Evolutionary conservation across 2,329 filamentous ascomycete genomes (phyloP), one percentile per base, ranked within the genome.

Genomic region (Magnaporthiopsis incrustans): DNA sequence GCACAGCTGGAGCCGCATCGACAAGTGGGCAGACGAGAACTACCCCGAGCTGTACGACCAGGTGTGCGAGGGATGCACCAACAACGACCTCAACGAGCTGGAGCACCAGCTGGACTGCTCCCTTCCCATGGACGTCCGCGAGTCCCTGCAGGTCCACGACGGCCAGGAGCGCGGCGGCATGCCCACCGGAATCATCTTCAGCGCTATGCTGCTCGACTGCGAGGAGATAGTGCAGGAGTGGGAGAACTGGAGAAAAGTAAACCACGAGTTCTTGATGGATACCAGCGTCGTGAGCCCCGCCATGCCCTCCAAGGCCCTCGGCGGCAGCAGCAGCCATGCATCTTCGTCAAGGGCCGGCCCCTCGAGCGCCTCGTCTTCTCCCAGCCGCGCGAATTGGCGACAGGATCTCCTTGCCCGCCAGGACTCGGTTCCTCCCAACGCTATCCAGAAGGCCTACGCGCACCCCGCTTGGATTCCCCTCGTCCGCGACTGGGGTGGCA

Each of bases 191-290:
- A 89, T 98, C 69, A 86, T 99, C 66, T 98, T 99, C 71, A 86
- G 93, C 66, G 89, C 87, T 74, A 99, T 99, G 95, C 79, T 99
- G 67, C 85, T 99, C 65, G 95, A 99, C 76, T 98, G 95, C 73
- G 95, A 99, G 76, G 95, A 99, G 74, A 97, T 99, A 70, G 89
- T 97, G 27, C 92, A 97, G 75, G 95, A 99, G 75, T 98, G 94
- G 91, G 89, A 91, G 71, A 96, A 97, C 73, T 99, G 95, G 95
- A 88, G 92, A 70, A 88, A 86, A 67, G 95, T 99, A 67, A 97
- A 97, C 73, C 87, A 94, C 65, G 91, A 97, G 73, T 97, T 90
- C 74, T 82, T 98, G 65, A 82, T 85, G 57, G 82, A 86, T 74
- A 86, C 69, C 61, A 78, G 76, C 71, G 82, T 79, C 68, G 80